These are phyloP conservation scores for Aquilaria agallochum DNA, from an alignment of 441 rosid genomes.

Conservation along the genomic window DNA sequence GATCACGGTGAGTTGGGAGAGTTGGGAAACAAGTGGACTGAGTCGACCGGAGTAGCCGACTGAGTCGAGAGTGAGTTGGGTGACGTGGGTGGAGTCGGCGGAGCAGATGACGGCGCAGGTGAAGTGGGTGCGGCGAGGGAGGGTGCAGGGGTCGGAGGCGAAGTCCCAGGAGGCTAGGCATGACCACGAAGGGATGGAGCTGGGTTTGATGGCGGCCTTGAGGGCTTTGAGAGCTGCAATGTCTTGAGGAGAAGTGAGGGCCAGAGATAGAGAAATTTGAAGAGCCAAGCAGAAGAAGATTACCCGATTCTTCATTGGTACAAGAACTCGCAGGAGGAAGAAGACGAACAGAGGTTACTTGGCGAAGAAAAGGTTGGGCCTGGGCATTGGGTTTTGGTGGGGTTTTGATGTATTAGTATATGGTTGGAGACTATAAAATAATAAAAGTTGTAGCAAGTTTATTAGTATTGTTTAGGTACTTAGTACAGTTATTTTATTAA, in stretches of 20 bases:
- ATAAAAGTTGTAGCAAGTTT: too few species aligned
- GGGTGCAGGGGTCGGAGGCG: conserved; percentile 69
- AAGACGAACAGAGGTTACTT: too few species aligned
- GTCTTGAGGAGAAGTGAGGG: conserved; percentile 58
- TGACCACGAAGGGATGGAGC: conserved; percentile 63
- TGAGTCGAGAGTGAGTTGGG: conserved; percentile 73
- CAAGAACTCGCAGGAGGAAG: too few species aligned
- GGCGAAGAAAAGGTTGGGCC: too few species aligned
- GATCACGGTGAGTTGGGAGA: conserved; percentile 47
- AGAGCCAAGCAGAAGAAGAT: conserved; percentile 8
- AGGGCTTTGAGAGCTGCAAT: conserved; percentile 71
- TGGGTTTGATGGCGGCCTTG: conserved; percentile 53
- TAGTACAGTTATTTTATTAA: too few species aligned
- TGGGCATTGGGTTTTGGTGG: too few species aligned
- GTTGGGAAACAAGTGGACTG: conserved; percentile 53
- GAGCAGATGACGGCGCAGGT: conserved; percentile 73
- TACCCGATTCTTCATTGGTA: too few species aligned
- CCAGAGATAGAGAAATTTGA: conserved; percentile 14
- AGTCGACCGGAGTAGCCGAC: conserved; percentile 81
- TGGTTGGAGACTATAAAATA: too few species aligned
- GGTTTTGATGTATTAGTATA: too few species aligned
- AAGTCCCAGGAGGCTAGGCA: conserved; percentile 89
- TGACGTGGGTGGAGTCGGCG: conserved; percentile 57
- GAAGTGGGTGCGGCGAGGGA: conserved; percentile 80
- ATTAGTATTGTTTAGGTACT: too few species aligned